Percentiles rank a stretch among this genome's conserved stretches.
phyloP scores from a whole-genome alignment of 306 rosid genomes.

The Citrullus amarus region DNA sequence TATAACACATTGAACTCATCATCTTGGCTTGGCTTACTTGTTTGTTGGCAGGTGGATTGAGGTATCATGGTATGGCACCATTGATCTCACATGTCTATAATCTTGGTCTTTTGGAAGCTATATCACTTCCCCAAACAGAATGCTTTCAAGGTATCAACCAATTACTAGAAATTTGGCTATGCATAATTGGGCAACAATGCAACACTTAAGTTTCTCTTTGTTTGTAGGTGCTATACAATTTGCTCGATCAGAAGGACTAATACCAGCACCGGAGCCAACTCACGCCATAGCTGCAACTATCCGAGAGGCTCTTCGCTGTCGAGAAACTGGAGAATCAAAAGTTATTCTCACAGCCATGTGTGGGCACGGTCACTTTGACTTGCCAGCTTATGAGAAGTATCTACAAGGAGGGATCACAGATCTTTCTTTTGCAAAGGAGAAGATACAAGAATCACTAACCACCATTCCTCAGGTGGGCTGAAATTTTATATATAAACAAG shows the following conservation, averaged over 20 bases:
- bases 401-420: slow-evolving; percentile 82
- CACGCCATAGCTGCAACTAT: slow-evolving; percentile 89
- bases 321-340: slow-evolving; percentile 69
- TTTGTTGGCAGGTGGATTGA: slow-evolving; percentile 57
- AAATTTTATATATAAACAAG: background rate
- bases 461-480: slow-evolving; percentile 39
- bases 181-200: background rate
- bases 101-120: slow-evolving; percentile 80
- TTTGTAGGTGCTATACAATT: slow-evolving; percentile 72
- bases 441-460: slow-evolving; percentile 41
- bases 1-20: background rate
- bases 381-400: slow-evolving; percentile 71
- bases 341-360: slow-evolving; percentile 93
- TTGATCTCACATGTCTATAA: slow-evolving; percentile 81
- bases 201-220: background rate
- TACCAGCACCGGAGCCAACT: slow-evolving; percentile 94
- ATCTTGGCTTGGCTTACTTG: background rate
- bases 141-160: slow-evolving; percentile 56
- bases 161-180: background rate
- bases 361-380: slow-evolving; percentile 92
- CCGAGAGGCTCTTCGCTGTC: slow-evolving; percentile 70
- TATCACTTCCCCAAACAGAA: slow-evolving; percentile 79
- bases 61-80: slow-evolving; percentile 99
- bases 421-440: slow-evolving; percentile 64
- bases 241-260: slow-evolving; percentile 83